phyloP scores from a whole-genome alignment of 192 early-diverging fungal genomes.

The Podila epigama region DNA sequence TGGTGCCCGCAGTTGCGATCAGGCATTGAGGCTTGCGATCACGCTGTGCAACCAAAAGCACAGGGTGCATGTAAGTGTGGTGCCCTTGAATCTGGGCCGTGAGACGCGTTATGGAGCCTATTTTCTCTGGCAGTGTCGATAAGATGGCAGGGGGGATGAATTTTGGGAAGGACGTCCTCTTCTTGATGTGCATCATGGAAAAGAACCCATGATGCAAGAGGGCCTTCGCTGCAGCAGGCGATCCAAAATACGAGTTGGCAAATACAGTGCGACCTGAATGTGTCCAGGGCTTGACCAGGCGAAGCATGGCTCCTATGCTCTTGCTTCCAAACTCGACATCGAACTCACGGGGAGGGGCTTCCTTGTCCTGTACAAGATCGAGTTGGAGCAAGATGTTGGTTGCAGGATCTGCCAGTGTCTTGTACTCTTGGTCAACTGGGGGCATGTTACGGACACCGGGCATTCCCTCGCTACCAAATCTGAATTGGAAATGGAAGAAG shows the following conservation, averaged over 20 bases:
- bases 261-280: not conserved
- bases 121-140: not conserved
- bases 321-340: not conserved
- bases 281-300: not conserved
- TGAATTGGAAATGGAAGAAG: too few species aligned
- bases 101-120: not conserved
- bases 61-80: not conserved
- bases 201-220: constrained; percentile 6
- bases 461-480: not conserved
- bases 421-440: constrained; percentile 4
- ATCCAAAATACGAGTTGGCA: constrained; percentile 13
- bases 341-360: not conserved
- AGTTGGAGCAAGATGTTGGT: not conserved
- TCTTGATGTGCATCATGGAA: constrained; percentile 12
- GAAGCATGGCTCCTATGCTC: not conserved
- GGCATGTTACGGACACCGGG: not conserved
- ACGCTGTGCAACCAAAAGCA: not conserved
- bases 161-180: constrained; percentile 7
- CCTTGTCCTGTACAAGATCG: not conserved
- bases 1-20: constrained; percentile 2
- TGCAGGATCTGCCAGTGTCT: not conserved
- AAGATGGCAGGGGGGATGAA: constrained; percentile 2
- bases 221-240: constrained; percentile 5
- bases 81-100: not conserved
- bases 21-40: constrained; percentile 11